These are phyloP conservation scores for Neofusicoccum parvum DNA, from an alignment of 2,329 filamentous ascomycete genomes.

Conservation along the genomic window DNA sequence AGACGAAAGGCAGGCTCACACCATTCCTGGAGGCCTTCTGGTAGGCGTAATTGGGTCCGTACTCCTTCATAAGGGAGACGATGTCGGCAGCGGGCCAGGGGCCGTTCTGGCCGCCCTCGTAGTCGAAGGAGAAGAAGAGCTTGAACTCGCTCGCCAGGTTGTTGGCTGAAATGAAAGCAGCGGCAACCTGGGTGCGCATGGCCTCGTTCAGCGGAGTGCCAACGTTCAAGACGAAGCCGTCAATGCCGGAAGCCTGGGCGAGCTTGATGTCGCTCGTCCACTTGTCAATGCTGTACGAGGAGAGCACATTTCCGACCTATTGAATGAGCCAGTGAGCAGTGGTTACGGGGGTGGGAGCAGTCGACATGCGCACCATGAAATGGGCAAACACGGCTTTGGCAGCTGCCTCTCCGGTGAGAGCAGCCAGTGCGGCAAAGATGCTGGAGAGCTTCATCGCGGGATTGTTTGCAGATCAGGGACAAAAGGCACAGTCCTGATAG, in stretches of 20 bases:
- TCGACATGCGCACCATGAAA: slow-evolving; percentile 6
- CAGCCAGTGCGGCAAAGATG: slow-evolving; percentile 11
- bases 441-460: slow-evolving; percentile 4
- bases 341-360: neutral
- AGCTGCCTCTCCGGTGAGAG: slow-evolving; percentile 1
- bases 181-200: slow-evolving; percentile 23
- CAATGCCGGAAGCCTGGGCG: slow-evolving; percentile 42
- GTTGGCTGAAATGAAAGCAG: slow-evolving; percentile 33
- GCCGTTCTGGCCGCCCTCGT: slow-evolving; percentile 22
- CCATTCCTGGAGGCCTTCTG: slow-evolving; percentile 43
- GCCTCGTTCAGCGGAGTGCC: slow-evolving; percentile 19
- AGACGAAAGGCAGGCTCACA: slow-evolving; percentile 47
- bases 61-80: slow-evolving; percentile 32
- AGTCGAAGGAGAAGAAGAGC: slow-evolving; percentile 50
- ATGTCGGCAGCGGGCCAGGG: slow-evolving; percentile 22
- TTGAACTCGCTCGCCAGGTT: slow-evolving; percentile 34
- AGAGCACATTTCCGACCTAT: slow-evolving; percentile 33
- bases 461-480: neutral
- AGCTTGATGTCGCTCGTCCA: slow-evolving; percentile 39
- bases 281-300: slow-evolving; percentile 24
- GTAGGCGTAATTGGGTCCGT: slow-evolving; percentile 46
- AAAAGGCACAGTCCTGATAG: neutral
- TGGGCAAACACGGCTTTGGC: slow-evolving; percentile 19
- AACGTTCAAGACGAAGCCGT: slow-evolving; percentile 46
- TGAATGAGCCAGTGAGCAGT: neutral